phyloP scores from a whole-genome alignment of 768 basidiomycete species.

The Phallus indusiatus region DNA sequence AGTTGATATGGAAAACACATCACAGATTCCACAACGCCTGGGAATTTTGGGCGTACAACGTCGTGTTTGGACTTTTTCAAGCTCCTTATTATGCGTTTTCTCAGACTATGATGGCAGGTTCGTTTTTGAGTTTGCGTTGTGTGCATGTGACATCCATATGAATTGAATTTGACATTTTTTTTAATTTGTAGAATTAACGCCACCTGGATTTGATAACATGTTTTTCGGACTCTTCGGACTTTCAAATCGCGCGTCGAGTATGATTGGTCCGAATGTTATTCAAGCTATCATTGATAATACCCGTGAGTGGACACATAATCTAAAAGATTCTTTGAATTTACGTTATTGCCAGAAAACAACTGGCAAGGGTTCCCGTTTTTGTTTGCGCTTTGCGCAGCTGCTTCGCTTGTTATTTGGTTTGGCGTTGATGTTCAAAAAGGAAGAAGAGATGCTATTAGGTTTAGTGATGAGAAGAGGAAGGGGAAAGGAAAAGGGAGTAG shows the following conservation, averaged over 20 bases:
- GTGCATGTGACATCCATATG: constrained; percentile 11
- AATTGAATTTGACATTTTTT: constrained; percentile 22
- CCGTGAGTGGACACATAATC: constrained; percentile 1
- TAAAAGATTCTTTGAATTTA: not conserved
- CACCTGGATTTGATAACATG: constrained; percentile 83
- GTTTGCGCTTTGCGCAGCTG: constrained; percentile 57
- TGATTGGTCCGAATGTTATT: constrained; percentile 81
- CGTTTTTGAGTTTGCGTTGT: not conserved
- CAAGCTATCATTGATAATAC: constrained; percentile 64
- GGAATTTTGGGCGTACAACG: constrained; percentile 87
- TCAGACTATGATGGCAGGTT: constrained; percentile 71
- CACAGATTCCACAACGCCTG: constrained; percentile 65
- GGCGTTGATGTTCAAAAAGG: constrained; percentile 56
- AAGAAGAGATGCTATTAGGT: constrained; percentile 44
- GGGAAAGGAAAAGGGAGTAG: not conserved
- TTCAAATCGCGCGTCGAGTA: constrained; percentile 76
- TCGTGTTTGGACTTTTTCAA: constrained; percentile 74
- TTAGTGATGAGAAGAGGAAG: constrained; percentile 19
- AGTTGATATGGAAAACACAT: too few species aligned
- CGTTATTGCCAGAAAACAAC: constrained; percentile 45
- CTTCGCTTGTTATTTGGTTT: constrained; percentile 73
- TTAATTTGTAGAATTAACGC: constrained; percentile 50
- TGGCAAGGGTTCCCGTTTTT: constrained; percentile 84
- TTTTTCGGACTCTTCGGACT: constrained; percentile 85
- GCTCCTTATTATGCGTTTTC: constrained; percentile 83